Base-by-base conservation (phyloP, 345 rosid species). In the Eucalyptus globulus region DNA sequence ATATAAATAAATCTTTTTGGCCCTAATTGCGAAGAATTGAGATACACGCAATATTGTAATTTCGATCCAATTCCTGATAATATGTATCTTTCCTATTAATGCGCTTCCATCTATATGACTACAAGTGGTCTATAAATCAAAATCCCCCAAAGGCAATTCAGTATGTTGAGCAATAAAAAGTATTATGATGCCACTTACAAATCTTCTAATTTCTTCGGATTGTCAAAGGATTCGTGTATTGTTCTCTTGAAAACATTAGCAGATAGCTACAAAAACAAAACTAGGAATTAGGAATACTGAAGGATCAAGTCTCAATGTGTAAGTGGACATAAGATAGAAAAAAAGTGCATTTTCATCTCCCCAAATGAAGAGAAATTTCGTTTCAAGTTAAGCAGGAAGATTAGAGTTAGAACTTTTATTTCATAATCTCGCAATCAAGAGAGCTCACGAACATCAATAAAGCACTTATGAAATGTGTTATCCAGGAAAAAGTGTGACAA, bases 41-140 rank as follows among this genome's bases (percentile, higher is more conserved):
- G 43, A 62, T 45, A 94, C 99, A 94, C 92, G 95, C 98, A 98
- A 91, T 89, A 92, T 94, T 1, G 4, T 10, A 22, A 98, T 90
- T 26, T 22, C 88, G 80, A 95, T 97, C 99, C 99, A 98, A 86
- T 95, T 97, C 87, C 97, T 98, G 1, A 98, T 95, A 58, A 98
- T 93, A 80, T 99, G 98, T 91, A 98, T 93, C 92, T 92, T 94
- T 24, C 99, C 99, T 3, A 96, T 94, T 62, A 97, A 22, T 76
- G 88, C 72, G 89, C 45, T 98, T 80, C 98, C 99, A 92, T 97
- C 99, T 65, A 97, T 92, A 92, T 98, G 93, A 90, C 98, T 98
- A 92, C 92, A 94, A 86, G 53, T 69, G 80, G 24, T 69, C 80
- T 16, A 69, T 31, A 8, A 40, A 34, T 69, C 80, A 69, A 9